Base-by-base conservation (phyloP, 805 yeast genomes). In the Danielia oregonensis region DNA sequence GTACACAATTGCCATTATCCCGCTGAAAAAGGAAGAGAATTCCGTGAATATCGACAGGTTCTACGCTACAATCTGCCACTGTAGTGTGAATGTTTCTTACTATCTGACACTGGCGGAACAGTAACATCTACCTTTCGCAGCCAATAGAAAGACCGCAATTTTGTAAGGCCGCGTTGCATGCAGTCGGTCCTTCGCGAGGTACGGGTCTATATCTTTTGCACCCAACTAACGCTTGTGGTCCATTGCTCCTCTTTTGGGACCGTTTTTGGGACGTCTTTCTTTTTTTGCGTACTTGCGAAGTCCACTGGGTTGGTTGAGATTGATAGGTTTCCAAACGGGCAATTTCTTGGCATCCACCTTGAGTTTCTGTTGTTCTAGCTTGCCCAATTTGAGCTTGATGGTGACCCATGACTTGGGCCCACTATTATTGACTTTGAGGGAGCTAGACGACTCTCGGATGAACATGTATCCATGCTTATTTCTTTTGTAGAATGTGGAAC, bases 401-500 rank as follows among this genome's bases (percentile, higher is more conserved):
- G 50, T 53, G 5, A 54, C 59, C 59, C 59, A 55, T 15, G 55
- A 51, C 33, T 51, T 50, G 3, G 41, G 36, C 2, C 55, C 57
- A 6, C 49, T 43, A 3, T 47, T 36, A 26, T 54, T 52, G n/a
- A 56, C 58, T 29, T 54, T 54, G 16, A 55, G 37, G 5, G 59
- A 46, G 33, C 44, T 56, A 9, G 53, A 51, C 8, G 62, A 53
- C 31, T 61, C 66, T 26, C 50, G 50, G n/a, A 53, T 54, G 36
- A 60, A 61, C 66, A 61, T 61, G 36, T 59, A 61, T 12, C 64
- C 63, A 27, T 54, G 55, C 11, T 36, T 30, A 27, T 60, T 60
- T 28, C 66, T 38, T 30, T 57, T 58, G 44, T 60, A 61, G 41
- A 60, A 61, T 5, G 63, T 61, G 12, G 62, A 54, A 37, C 64